These are phyloP conservation scores for Nicotiana knightiana DNA, from an alignment of 257 asterid genomes.

Conservation along the genomic window DNA sequence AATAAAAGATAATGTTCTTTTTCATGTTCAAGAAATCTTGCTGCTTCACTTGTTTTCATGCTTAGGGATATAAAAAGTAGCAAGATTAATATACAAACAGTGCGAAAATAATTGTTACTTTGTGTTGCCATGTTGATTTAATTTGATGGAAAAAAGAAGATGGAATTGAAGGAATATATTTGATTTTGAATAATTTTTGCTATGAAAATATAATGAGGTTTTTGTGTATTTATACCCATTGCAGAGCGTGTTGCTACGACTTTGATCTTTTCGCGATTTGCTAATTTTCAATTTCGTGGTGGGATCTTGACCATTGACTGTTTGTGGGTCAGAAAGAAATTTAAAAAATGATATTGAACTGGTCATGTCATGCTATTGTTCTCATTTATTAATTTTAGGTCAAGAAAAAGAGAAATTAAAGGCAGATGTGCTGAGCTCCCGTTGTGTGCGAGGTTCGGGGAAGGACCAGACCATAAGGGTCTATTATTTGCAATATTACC, in stretches of 20 bases:
- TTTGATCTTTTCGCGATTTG: background rate
- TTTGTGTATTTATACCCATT: slow-evolving; percentile 14
- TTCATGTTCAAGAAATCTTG: slow-evolving; percentile 37
- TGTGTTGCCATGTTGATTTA: background rate
- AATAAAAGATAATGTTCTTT: slow-evolving; percentile 12
- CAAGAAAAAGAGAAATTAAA: background rate
- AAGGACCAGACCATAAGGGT: no score
- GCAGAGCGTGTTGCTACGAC: background rate
- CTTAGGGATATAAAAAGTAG: background rate
- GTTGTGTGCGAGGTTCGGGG: no score
- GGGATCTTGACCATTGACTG: background rate
- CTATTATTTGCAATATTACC: no score
- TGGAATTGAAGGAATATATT: background rate
- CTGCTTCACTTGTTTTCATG: slow-evolving; percentile 16
- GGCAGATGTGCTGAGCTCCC: no score
- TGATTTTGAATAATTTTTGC: background rate
- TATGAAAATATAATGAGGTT: slow-evolving; percentile 7
- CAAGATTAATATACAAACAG: slow-evolving; percentile 8
- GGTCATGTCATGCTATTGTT: background rate
- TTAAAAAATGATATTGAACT: background rate
- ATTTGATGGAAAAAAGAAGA: background rate
- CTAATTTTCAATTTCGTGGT: background rate
- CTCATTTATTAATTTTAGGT: background rate
- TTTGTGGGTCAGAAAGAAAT: background rate
- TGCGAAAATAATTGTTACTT: slow-evolving; percentile 11